Evolutionary conservation across 2,329 filamentous ascomycete species (phyloP).

Genomic region (Neofusicoccum ribis): DNA sequence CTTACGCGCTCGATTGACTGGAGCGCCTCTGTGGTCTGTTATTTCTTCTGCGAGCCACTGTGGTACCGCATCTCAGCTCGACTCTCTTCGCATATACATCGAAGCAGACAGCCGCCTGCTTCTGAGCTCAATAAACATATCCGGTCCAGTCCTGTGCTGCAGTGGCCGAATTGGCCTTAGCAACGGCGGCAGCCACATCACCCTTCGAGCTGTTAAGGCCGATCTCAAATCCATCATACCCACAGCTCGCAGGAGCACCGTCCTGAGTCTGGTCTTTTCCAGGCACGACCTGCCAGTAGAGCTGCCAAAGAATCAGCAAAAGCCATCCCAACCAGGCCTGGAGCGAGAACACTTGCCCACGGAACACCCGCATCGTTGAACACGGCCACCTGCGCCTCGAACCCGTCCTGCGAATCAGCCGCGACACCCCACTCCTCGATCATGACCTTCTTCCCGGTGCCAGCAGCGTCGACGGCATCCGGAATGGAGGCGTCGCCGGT

Average conservation of each 20-base stretch:
- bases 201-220: not conserved
- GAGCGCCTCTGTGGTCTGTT: too few relatives aligned
- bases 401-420: constrained; percentile 15
- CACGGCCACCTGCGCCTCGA: constrained; percentile 21
- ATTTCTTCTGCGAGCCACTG: too few relatives aligned
- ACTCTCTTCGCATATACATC: too few relatives aligned
- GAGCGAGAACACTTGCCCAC: not conserved
- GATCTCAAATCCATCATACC: not conserved
- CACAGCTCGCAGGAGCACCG: not conserved
- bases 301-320: not conserved
- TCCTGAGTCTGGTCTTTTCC: not conserved
- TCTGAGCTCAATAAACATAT: not conserved
- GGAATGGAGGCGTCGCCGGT: constrained; percentile 20
- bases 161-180: not conserved
- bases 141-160: not conserved
- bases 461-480: not conserved
- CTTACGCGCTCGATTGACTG: too few relatives aligned
- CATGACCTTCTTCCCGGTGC: constrained; percentile 21
- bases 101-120: too few relatives aligned
- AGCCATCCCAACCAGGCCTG: not conserved
- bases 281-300: not conserved
- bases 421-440: constrained; percentile 24
- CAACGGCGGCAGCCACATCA: not conserved
- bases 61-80: too few relatives aligned
- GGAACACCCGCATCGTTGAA: constrained; percentile 23